Evolutionary conservation across 75 land plant genomes (phyloP).

Genomic region (Picea glauca): DNA sequence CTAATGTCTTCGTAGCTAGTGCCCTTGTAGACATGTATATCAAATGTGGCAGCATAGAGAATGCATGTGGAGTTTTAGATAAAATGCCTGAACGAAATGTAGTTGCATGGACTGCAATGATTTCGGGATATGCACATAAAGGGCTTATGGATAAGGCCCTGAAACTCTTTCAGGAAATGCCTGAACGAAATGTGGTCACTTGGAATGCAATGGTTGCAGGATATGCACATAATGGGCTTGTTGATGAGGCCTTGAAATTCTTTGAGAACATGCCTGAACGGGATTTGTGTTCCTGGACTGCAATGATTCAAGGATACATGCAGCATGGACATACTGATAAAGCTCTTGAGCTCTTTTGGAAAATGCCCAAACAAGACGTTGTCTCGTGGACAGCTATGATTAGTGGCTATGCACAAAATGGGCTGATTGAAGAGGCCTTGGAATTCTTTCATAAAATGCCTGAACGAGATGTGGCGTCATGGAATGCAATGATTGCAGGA

Average conservation of each 20-base stretch:
- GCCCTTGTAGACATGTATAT: constrained; percentile 42
- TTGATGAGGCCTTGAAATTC: constrained; percentile 10
- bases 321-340: not conserved
- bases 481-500: constrained; percentile 16
- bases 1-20: constrained; percentile 22
- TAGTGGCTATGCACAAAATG: not conserved
- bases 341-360: not conserved
- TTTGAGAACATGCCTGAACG: constrained; percentile 12
- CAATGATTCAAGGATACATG: constrained; percentile 7
- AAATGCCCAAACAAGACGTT: constrained; percentile 6
- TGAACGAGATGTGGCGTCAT: constrained; percentile 11
- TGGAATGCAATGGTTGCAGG: constrained; percentile 21
- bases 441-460: constrained; percentile 4
- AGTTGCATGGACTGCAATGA: constrained; percentile 18
- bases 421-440: constrained; percentile 3
- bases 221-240: constrained; percentile 13
- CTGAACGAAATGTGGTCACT: constrained; percentile 1
- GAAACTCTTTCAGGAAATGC: constrained; percentile 9
- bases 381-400: not conserved
- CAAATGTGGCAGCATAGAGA: constrained; percentile 25
- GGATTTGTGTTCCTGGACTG: not conserved
- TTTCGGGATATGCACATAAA: constrained; percentile 8
- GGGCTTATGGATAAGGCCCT: constrained; percentile 7
- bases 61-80: constrained; percentile 32
- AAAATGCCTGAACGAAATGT: not conserved